phyloP scores from a whole-genome alignment of 352 stramenopile species.

The Phytophthora uliginosa region DNA sequence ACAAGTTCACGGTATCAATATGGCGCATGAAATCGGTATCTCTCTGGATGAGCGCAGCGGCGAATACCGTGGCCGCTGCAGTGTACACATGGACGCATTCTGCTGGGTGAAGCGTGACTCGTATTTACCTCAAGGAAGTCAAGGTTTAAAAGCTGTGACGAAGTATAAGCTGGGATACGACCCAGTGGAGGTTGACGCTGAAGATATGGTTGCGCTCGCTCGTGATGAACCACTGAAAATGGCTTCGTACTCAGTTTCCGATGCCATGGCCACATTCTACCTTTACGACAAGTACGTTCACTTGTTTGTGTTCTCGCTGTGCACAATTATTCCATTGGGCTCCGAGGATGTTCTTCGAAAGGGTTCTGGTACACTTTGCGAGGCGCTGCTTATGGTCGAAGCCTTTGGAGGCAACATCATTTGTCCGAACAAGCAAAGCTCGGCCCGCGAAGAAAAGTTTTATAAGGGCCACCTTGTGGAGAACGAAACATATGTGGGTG shows the following conservation, averaged over 20 bases:
- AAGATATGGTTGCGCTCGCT: conserved; percentile 99
- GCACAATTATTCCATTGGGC: conserved; percentile 99
- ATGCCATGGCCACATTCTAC: conserved; percentile 99
- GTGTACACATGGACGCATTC: conserved; percentile 99
- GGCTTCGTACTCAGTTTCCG: conserved; percentile 99
- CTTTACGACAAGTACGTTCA: conserved; percentile 99
- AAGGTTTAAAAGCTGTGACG: conserved; percentile 99
- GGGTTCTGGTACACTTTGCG: conserved; percentile 98
- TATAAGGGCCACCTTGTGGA: conserved; percentile 98
- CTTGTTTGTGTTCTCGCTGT: conserved; percentile 99
- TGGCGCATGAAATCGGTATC: conserved; percentile 91
- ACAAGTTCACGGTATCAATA: conserved; percentile 92
- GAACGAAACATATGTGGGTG: conserved; percentile 99
- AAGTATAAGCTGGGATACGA: conserved; percentile 99
- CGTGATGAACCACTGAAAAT: conserved; percentile 97
- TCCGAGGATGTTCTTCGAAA: conserved; percentile 99
- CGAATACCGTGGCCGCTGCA: conserved; percentile 94
- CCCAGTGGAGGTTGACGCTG: conserved; percentile 97
- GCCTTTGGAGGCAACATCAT: conserved; percentile 97
- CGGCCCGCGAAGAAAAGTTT: conserved; percentile 73
- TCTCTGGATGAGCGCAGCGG: conserved; percentile 74
- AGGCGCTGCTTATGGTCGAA: conserved; percentile 99
- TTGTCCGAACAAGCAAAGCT: conserved; percentile 99
- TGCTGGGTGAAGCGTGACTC: conserved; percentile 99
- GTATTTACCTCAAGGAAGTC: conserved; percentile 98